Evolutionary conservation across 805 yeast genomes (phyloP).

Genomic region (Metschnikowia anglica): DNA sequence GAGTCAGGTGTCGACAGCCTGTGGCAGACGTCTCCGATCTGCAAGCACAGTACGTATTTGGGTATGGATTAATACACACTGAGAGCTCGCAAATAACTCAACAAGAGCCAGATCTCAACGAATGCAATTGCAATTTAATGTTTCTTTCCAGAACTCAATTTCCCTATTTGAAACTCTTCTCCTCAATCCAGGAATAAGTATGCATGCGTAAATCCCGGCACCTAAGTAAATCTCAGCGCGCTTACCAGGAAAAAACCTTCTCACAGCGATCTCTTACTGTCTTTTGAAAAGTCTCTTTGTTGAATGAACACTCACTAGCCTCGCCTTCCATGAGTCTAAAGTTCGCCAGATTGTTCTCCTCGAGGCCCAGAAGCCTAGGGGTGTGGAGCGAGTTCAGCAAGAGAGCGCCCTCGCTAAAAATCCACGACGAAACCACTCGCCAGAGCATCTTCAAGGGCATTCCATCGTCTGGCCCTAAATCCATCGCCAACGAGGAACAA

Average conservation of each 20-base stretch:
- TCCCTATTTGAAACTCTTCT: too few species aligned
- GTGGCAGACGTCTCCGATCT: too few species aligned
- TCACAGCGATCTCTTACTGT: neutral
- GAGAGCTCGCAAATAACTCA: too few species aligned
- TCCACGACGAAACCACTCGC: slow-evolving; percentile 22
- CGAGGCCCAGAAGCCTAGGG: slow-evolving; percentile 16
- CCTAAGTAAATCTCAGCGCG: slow-evolving; percentile 9
- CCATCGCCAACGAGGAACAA: slow-evolving; percentile 44
- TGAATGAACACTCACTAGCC: neutral
- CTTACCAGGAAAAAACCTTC: slow-evolving; percentile 4
- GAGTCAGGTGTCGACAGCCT: too few species aligned
- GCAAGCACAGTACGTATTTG: too few species aligned
- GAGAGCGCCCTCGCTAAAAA: slow-evolving; percentile 30
- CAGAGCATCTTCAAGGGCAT: slow-evolving; percentile 26
- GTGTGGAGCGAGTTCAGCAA: slow-evolving; percentile 36
- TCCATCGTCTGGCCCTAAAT: slow-evolving; percentile 48
- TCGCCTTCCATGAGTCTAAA: slow-evolving; percentile 16
- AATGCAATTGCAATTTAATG: too few species aligned
- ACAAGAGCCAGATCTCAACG: too few species aligned
- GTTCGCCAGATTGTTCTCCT: slow-evolving; percentile 18
- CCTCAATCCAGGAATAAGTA: too few species aligned
- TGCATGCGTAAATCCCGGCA: slow-evolving; percentile 11
- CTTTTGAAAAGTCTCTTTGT: neutral
- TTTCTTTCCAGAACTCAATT: too few species aligned
- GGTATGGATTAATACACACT: too few species aligned